These are phyloP conservation scores for Trichoderma guizhouense DNA, from an alignment of 2,329 filamentous ascomycete genomes.

Conservation along the genomic window DNA sequence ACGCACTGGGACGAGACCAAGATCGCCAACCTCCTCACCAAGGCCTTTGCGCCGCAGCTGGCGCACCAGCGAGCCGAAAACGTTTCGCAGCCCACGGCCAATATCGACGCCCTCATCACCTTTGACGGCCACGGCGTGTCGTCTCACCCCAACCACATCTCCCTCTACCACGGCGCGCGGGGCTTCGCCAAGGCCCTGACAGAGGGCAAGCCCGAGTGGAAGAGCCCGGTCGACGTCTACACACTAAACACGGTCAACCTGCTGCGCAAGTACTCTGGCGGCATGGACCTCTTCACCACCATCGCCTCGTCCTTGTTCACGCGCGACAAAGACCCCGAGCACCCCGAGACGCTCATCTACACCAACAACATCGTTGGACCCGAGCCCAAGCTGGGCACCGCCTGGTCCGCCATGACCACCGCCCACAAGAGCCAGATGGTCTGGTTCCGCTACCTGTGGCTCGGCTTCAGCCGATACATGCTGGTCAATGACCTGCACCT, in stretches of 20 bases:
- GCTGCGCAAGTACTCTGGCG: slow-evolving; percentile 73
- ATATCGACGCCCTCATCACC: slow-evolving; percentile 81
- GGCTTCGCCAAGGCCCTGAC: slow-evolving; percentile 67
- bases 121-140: slow-evolving; percentile 85
- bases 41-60: slow-evolving; percentile 69
- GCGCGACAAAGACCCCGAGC: slow-evolving; percentile 33
- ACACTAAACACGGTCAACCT: slow-evolving; percentile 72
- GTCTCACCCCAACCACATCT: slow-evolving; percentile 88
- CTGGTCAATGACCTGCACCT: slow-evolving; percentile 80
- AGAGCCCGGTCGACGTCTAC: slow-evolving; percentile 78
- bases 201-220: slow-evolving; percentile 60
- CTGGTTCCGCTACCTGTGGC: slow-evolving; percentile 98
- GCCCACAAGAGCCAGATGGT: slow-evolving; percentile 96
- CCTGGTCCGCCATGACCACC: slow-evolving; percentile 81
- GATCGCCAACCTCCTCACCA: slow-evolving; percentile 67
- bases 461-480: slow-evolving; percentile 89
- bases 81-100: slow-evolving; percentile 41
- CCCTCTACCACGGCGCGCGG: slow-evolving; percentile 77
- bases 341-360: slow-evolving; percentile 63
- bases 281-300: slow-evolving; percentile 74
- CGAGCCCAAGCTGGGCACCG: slow-evolving; percentile 47
- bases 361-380: slow-evolving; percentile 65
- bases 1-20: slow-evolving; percentile 68
- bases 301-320: slow-evolving; percentile 53
- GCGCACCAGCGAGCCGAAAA: slow-evolving; percentile 34